Evolutionary conservation across 202 grass and related monocot species (phyloP), one percentile per base, ranked within the genome.

Genomic region (Zizania palustris): DNA sequence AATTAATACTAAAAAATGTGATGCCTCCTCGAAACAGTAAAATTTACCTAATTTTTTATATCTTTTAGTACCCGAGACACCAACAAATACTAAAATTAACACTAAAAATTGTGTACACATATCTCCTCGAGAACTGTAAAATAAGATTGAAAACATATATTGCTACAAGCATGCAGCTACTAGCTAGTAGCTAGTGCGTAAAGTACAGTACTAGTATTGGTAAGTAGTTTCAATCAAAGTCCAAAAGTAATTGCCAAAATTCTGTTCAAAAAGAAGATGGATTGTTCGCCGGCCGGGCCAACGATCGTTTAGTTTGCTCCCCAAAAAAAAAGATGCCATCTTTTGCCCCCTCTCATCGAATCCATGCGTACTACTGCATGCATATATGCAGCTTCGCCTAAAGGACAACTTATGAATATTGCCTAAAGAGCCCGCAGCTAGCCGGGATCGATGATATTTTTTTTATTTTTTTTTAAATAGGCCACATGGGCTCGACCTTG

Each of bases 221-320:
- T n/a, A 33, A 37, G 12, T 65, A 37, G 12, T 65, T 84, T 53
- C 63, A 58, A 75, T 45, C 55, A 49, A 75, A 74, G 49, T 49
- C 63, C 43, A 79, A 87, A 87, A 84, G 69, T 8, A 64, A 65
- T 50, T 70, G 20, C 55, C 16, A 80, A 80, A 75, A 84, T 75
- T 70, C 86, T 70, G 12, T 63, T 59, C 1, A 66, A 66, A 66
- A 88, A 76, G 77, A 84, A 51, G 71, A 60, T 13, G 36, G 71
- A 76, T 84, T 80, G 86, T 76, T 81, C 81, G 19, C 60, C 79
- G 67, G 71, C 60, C 76, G 81, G 19, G 51, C 79, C 60, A 65
- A 53, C 76, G 81, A 76, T 76, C 59, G 81, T 61, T 75, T 81
- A 76, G 65, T 46, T 88, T 58, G 42, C 20, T 43, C 36, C 10